Evolutionary conservation across 352 stramenopile genomes (phyloP), one percentile per base, ranked within the genome.

Genomic region (Poterioochromonas sp.): DNA sequence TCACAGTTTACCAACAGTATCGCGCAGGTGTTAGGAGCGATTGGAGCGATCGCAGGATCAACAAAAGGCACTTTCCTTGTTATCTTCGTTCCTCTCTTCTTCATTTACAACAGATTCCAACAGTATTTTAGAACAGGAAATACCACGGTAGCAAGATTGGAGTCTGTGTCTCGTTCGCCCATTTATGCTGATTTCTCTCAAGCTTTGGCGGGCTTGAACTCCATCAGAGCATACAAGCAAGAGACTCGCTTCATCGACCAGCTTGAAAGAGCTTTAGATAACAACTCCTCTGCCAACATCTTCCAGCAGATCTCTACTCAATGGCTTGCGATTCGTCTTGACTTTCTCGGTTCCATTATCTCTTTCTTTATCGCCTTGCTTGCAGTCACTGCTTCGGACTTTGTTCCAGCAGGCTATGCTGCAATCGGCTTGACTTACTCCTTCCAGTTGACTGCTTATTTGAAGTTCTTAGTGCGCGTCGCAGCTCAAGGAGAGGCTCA

Each of bases 111-210:
- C 22, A 37, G 12, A 39, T 44, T 74, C 15, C 22, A 74, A 15
- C 15, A 53, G 1, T 54, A 37, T 35, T 74, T 58, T 54, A 29
- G 37, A 5, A 51, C 11, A 39, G 35, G 37, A 54, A 39, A 1
- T 15, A 51, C 5, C 8, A 29, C 53, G 40, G 83, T 98, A 0
- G 95, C 98, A 85, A 87, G 95, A 60, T 86, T 98, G 39, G 95
- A 99, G 80, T 94, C 90, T 5, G 89, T 98, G 29, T 88, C 84
- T 26, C 82, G 88, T 58, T 92, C 85, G 37, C 91, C 91, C 12
- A 90, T 96, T n/a, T 95, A 90, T 84, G 84, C 87, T 12, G 87
- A 90, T 82, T 84, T 95, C 40, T 86, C 79, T 69, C 88, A 96
- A 79, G 88, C 88, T 35, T 84, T 99, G 18, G 89, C 85, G 58